Conservation (phyloP, 306 rosid species). For the Echinosophora koreensis region DNA sequence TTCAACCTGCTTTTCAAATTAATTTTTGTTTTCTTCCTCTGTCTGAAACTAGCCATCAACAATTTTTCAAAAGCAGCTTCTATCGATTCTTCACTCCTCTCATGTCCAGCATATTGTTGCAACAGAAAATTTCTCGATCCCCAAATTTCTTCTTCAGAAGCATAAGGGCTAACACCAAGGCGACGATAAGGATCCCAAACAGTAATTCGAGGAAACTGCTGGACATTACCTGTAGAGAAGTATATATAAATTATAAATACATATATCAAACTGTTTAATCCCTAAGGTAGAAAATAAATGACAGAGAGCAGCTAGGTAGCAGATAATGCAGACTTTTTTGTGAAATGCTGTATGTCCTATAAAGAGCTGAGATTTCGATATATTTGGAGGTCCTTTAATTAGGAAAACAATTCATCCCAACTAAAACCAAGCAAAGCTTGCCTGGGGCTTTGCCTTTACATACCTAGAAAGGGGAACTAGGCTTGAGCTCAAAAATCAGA, state of each 20-base stretch:
- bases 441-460: background rate
- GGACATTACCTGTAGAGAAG: constrained; percentile 66
- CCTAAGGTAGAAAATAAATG: constrained; percentile 23
- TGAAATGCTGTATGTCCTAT: background rate
- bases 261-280: background rate
- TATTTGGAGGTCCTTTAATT: background rate
- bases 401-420: constrained; percentile 16
- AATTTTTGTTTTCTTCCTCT: constrained; percentile 92
- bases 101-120: constrained; percentile 95
- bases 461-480: background rate
- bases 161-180: constrained; percentile 84
- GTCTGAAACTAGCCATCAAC: constrained; percentile 86
- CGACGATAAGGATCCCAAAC: constrained; percentile 93
- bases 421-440: background rate
- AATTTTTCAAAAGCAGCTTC: constrained; percentile 95
- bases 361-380: background rate
- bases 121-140: constrained; percentile 88
- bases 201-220: constrained; percentile 72
- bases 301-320: constrained; percentile 28
- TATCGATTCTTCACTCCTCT: constrained; percentile 92
- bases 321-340: constrained; percentile 15
- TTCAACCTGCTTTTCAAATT: constrained; percentile 93
- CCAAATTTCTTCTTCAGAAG: constrained; percentile 98
- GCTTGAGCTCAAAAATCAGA: constrained; percentile 30
- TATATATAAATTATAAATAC: background rate